Evolutionary conservation across 352 stramenopile genomes (phyloP).

Genomic region (Elongisporangium senticosum): DNA sequence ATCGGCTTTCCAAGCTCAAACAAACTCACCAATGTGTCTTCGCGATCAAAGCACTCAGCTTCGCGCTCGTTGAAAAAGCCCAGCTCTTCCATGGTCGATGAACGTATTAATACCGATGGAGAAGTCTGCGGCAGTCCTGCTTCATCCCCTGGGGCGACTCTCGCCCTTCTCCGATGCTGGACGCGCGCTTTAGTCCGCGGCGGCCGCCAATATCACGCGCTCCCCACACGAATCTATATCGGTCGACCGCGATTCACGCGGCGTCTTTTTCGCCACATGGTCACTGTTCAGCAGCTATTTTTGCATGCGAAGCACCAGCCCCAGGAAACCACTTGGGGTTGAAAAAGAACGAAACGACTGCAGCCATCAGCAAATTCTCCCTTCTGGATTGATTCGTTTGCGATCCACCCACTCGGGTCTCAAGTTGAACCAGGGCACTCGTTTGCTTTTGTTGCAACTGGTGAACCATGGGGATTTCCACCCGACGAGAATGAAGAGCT

Average conservation of each 20-base stretch:
- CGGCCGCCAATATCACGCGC: slow-evolving; percentile 11
- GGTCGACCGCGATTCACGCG: slow-evolving; percentile 9
- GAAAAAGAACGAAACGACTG: background rate
- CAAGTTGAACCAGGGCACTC: background rate
- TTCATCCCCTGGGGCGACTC: slow-evolving; percentile 30
- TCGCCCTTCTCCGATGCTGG: slow-evolving; percentile 1
- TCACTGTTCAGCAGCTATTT: slow-evolving; percentile 11
- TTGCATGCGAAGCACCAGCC: background rate
- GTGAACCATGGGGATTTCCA: background rate
- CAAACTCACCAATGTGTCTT: slow-evolving; percentile 66
- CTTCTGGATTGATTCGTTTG: background rate
- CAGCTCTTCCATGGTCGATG: slow-evolving; percentile 66
- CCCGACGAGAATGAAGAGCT: slow-evolving; percentile 2
- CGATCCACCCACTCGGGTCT: background rate
- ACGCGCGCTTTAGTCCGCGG: slow-evolving; percentile 3
- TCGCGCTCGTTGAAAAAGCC: slow-evolving; percentile 81
- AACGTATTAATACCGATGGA: slow-evolving; percentile 13
- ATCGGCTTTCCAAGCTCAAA: background rate
- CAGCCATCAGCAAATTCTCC: background rate
- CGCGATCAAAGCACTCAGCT: slow-evolving; percentile 77
- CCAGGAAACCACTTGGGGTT: background rate
- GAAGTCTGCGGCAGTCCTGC: slow-evolving; percentile 13
- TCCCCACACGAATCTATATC: slow-evolving; percentile 4
- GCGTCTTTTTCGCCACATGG: slow-evolving; percentile 10
- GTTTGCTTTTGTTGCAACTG: background rate